Conservation (phyloP, 2,329 filamentous ascomycete genomes). For the Phyllosticta citrichinensis region DNA sequence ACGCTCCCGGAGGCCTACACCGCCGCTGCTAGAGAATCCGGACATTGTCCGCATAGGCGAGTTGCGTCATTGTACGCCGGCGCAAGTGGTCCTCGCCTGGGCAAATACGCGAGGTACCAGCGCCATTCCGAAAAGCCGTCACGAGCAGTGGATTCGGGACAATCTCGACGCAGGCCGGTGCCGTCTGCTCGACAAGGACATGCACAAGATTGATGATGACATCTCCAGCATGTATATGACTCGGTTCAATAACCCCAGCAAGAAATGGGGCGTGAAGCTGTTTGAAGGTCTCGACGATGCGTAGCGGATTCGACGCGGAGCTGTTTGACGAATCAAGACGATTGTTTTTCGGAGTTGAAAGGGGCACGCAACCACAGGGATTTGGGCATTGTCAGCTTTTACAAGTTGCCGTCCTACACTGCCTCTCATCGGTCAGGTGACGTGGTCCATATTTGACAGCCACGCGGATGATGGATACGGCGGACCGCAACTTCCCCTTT, state of each 20-base stretch:
- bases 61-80: constrained; percentile 32
- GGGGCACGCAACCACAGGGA: neutral
- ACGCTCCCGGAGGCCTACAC: constrained; percentile 4
- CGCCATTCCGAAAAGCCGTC: constrained; percentile 38
- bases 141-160: constrained; percentile 33
- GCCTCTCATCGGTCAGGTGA: neutral
- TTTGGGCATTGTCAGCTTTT: neutral
- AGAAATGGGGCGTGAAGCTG: constrained; percentile 30
- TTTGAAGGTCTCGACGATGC: constrained; percentile 33
- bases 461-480: neutral
- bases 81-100: constrained; percentile 41
- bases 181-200: constrained; percentile 29
- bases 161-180: constrained; percentile 31
- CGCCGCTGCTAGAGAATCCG: constrained; percentile 33
- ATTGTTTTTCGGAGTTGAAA: neutral
- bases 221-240: constrained; percentile 24
- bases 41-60: constrained; percentile 31
- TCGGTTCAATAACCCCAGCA: constrained; percentile 32
- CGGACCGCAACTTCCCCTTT: neutral
- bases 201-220: constrained; percentile 19
- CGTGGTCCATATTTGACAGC: neutral
- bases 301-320: neutral
- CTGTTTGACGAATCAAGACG: neutral
- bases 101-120: constrained; percentile 35
- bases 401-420: neutral